Evolutionary conservation across 225 moss, liverwort and hornwort species (phyloP), one percentile per base, ranked within the genome.

Genomic region (Neckera pumila): DNA sequence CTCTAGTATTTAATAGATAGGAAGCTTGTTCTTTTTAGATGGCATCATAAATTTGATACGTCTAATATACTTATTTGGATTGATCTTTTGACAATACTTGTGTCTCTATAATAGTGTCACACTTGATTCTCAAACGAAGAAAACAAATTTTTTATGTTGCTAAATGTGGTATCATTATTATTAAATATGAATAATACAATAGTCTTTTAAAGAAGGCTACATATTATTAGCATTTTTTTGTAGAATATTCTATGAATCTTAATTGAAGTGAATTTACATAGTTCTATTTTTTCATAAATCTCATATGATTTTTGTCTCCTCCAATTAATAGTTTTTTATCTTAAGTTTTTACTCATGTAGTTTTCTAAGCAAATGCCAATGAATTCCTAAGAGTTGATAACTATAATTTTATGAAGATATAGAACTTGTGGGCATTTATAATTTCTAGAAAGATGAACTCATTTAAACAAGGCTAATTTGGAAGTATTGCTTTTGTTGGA

Each of bases 41-140:
- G 21, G 56, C 3, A 56, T 17, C 3, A 38, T 38, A 12, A 57
- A n/a, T 57, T n/a, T 26, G 12, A 1, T 25, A 36, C 0, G 0
- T 79, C 11, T 56, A 38, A 2, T 25, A 19, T 78, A 17, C 3
- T 38, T 79, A 26, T 57, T 17, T 38, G 2, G 10, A 79, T 57
- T 11, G 8, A 12, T 57, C 1, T 76, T 53, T 36, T 76, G 22
- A 6, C 22, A 51, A 76, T 7, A 3, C 2, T 22, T 53, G 14
- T 53, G 3, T 53, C 1, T n/a, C 22, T 53, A 21, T 21, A 5
- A 8, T 34, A 34, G 13, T 33, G 3, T 51, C 4, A 34, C 5
- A 8, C 3, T 51, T 34, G 5, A 21, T 51, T 76, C 0, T 21
- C 7, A 31, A 51, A 34, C 1, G 5, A 51, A 49, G 3, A 7